Evolutionary conservation across 805 yeast species (phyloP), one percentile per base, ranked within the genome.

Genomic region (Vanderwaltozyma yarrowii): DNA sequence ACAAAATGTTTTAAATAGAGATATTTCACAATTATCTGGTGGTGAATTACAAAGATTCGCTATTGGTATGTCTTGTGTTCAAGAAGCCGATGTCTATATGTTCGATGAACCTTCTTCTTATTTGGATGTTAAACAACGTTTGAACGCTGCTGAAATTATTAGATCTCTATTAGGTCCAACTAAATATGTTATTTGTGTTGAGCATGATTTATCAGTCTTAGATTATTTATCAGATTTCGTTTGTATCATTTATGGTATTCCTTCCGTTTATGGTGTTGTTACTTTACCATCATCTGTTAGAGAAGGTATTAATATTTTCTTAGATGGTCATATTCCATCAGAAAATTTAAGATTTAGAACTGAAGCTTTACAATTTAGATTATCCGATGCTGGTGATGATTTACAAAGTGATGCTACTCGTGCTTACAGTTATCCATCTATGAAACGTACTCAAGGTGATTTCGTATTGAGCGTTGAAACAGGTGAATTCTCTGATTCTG

Each of bases 1-100:
- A 57, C 67, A 67, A 45, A 73, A 75, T 45, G 80, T 92, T 35
- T 59, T 86, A 65, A 73, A 77, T 45, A 85, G 99, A 74, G 98
- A 92, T 47, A 83, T 92, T 34, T 71, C 74, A 36, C 82, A 85
- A 52, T 73, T 92, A 47, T 86, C 96, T 33, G 98, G 98, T 79
- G 98, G 98, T 65, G 98, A 92, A 68, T 73, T 92, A 61, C 98
- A 92, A 70, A 80, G 98, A 70, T 92, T 92, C 60, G 97, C 98
- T 34, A 80, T 92, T 60, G 98, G 92, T 52, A 81, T 92, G 87
- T 84, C 97, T 13, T 85, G 95, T 71, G 87, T 88, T 33, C 97
- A 89, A 67, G 70, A 69, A 24, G 97, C 97, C 40, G 83, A 86
- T 52, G 97, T 92, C 32, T 92, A 92, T 68, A 92, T 92, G 98